A percentile compares a stretch with the other conserved stretches of the same genome.
These are phyloP conservation scores for Lomentospora prolificans DNA, from an alignment of 2,329 filamentous ascomycete species.

Conservation along the genomic window DNA sequence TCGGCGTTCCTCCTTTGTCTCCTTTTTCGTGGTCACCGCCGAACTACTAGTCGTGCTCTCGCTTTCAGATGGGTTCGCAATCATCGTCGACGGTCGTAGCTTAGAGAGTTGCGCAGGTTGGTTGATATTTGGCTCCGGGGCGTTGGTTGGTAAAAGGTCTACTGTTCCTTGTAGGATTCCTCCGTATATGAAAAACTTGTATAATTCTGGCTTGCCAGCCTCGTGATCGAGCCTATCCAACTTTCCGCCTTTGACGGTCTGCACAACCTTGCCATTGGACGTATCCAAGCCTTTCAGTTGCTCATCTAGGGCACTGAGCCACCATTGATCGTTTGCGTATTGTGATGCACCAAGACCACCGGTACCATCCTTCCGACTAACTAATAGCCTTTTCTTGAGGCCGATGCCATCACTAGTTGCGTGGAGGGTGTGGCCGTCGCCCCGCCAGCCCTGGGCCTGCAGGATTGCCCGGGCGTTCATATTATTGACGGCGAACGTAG, in stretches of 20 bases:
- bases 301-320: constrained; percentile 89
- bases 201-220: constrained; percentile 54
- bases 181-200: constrained; percentile 77
- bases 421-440: constrained; percentile 80
- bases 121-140: constrained; percentile 2
- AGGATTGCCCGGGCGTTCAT: constrained; percentile 86
- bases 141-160: constrained; percentile 11
- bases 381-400: constrained; percentile 71
- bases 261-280: constrained; percentile 42
- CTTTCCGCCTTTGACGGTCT: constrained; percentile 44
- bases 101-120: not conserved
- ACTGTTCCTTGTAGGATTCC: constrained; percentile 67
- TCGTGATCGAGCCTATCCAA: constrained; percentile 47
- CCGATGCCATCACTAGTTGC: constrained; percentile 62
- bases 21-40: constrained; percentile 17
- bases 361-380: constrained; percentile 72
- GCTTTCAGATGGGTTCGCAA: constrained; percentile 6
- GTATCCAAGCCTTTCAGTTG: constrained; percentile 71
- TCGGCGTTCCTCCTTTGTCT: constrained; percentile 34
- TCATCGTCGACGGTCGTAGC: not conserved
- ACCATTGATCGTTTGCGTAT: constrained; percentile 78
- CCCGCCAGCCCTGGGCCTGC: constrained; percentile 80
- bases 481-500: not conserved
- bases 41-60: constrained; percentile 7
- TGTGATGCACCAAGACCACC: constrained; percentile 72